Evolutionary conservation across 768 basidiomycete genomes (phyloP).

Genomic region (Tylopilus sp.): DNA sequence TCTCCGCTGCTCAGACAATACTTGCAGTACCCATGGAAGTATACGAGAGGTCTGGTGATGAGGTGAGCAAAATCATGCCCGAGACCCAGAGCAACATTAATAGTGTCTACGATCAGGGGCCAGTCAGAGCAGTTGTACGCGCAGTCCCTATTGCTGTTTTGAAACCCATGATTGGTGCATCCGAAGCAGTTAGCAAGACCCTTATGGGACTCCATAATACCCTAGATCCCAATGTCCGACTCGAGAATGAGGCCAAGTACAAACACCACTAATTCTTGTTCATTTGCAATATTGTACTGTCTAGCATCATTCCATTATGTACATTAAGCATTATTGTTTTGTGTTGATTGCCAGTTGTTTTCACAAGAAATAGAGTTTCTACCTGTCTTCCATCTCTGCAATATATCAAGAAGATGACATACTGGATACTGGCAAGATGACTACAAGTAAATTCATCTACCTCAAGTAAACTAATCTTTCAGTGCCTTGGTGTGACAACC

Average conservation of each 20-base stretch:
- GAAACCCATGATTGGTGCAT: conserved; percentile 97
- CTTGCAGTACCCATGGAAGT: conserved; percentile 99
- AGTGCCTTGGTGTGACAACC: conserved; percentile 27
- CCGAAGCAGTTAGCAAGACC: conserved; percentile 95
- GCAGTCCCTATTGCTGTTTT: conserved; percentile 97
- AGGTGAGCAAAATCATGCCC: conserved; percentile 48
- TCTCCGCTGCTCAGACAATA: conserved; percentile 96
- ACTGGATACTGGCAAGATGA: background rate
- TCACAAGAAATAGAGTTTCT: background rate
- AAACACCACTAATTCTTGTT: conserved; percentile 60
- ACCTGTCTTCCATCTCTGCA: background rate
- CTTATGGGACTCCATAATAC: conserved; percentile 91
- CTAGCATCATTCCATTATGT: conserved; percentile 15
- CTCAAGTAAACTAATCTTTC: background rate
- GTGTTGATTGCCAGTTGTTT: background rate
- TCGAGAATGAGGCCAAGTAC: conserved; percentile 92
- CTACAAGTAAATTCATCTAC: background rate
- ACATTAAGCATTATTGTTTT: conserved; percentile 3
- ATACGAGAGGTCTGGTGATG: conserved; percentile 88
- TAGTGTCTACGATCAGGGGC: conserved; percentile 53
- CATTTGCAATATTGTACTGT: conserved; percentile 20
- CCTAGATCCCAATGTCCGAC: conserved; percentile 78
- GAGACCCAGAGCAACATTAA: background rate
- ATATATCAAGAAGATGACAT: background rate
- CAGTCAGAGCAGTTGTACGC: conserved; percentile 90